Evolutionary conservation across 2,329 filamentous ascomycete species (phyloP).

Genomic region (Trichoderma atroviride): DNA sequence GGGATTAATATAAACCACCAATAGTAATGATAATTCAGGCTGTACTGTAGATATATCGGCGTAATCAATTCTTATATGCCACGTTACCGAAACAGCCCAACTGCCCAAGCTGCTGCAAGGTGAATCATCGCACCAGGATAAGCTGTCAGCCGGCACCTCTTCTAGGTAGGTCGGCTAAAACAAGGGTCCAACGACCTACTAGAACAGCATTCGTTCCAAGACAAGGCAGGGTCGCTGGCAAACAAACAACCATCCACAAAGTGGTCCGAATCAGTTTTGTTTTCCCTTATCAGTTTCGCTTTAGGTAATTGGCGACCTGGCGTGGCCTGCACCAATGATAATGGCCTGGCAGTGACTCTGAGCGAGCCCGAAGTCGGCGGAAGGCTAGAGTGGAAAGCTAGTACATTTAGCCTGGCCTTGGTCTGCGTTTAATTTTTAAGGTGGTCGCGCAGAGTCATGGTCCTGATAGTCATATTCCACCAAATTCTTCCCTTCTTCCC

Average conservation of each 20-base stretch:
- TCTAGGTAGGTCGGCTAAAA: constrained; percentile 17
- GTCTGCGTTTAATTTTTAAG: constrained; percentile 13
- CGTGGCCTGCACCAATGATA: constrained; percentile 23
- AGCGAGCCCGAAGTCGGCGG: constrained; percentile 32
- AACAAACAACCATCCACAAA: neutral
- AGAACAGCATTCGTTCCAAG: neutral
- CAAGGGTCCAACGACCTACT: neutral
- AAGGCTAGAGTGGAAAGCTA: neutral
- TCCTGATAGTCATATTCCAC: constrained; percentile 8
- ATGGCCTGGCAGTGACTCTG: constrained; percentile 19
- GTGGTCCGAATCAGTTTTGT: neutral
- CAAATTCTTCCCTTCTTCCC: neutral
- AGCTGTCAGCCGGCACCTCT: constrained; percentile 14
- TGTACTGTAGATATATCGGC: neutral
- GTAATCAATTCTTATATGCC: neutral
- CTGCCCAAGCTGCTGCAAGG: neutral
- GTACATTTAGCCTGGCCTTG: neutral
- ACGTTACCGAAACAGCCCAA: neutral
- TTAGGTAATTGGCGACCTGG: constrained; percentile 16
- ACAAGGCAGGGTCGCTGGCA: neutral
- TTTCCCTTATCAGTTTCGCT: constrained; percentile 24
- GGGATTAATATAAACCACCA: too few species aligned
- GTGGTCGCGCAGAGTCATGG: constrained; percentile 28
- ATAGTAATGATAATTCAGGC: too few species aligned
- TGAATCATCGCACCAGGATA: neutral